Evolutionary conservation across 257 asterid genomes (phyloP).

Genomic region (Jacaranda copaia): DNA sequence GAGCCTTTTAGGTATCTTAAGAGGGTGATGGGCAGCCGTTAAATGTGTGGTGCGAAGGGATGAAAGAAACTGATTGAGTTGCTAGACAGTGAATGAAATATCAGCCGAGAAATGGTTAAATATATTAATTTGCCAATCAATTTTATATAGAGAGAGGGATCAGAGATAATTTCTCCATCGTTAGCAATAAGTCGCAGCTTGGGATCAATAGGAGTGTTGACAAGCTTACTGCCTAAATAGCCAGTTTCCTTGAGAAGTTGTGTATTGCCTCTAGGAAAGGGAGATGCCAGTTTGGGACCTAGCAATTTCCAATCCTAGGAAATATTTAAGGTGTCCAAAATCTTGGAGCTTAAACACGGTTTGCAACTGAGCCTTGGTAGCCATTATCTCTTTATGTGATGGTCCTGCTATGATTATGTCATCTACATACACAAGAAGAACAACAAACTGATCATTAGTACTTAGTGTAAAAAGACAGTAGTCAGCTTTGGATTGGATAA

Average conservation of each 20-base stretch:
- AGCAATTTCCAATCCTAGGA: background rate
- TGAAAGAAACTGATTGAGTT: background rate
- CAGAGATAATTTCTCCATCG: background rate
- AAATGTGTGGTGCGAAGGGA: background rate
- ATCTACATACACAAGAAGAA: background rate
- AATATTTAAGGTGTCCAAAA: background rate
- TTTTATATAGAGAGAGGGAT: background rate
- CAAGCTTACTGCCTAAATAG: background rate
- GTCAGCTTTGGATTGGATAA: background rate
- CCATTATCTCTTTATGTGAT: background rate
- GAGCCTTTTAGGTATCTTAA: background rate
- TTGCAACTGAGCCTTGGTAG: background rate
- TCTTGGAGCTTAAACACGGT: background rate
- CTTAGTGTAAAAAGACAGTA: background rate
- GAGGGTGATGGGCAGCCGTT: background rate
- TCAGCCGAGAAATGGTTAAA: background rate
- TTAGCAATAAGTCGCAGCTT: background rate
- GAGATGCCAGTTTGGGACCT: background rate
- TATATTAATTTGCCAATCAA: background rate
- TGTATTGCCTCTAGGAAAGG: background rate
- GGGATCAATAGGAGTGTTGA: background rate
- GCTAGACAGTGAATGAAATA: background rate
- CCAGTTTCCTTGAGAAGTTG: background rate
- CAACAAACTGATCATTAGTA: no score
- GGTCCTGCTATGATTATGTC: background rate